Conservation (phyloP, 106 monocot species). For the Dendrobium chrysotoxum region DNA sequence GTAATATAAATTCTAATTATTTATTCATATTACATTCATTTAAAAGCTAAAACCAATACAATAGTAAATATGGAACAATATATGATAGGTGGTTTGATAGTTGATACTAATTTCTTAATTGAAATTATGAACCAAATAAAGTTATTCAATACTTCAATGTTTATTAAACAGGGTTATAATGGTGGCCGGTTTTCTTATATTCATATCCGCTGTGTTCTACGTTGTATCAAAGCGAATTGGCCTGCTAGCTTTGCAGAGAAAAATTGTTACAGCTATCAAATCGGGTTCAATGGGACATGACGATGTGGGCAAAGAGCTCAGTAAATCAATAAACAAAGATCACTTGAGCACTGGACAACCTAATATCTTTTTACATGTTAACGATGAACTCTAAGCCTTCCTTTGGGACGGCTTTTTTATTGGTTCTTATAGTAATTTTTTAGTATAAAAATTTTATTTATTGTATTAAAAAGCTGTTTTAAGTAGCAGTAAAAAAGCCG, state of each 20-base stretch:
- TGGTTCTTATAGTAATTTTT: too few species aligned
- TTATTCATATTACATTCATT: too few species aligned
- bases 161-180: constrained; percentile 17
- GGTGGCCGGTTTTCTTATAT: constrained; percentile 16
- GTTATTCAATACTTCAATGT: not conserved
- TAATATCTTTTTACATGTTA: not conserved
- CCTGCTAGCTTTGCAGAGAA: constrained; percentile 32
- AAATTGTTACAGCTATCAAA: constrained; percentile 35
- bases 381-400: not conserved
- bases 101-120: not conserved
- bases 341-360: not conserved
- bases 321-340: not conserved
- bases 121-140: not conserved
- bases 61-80: not conserved
- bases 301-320: not conserved
- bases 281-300: constrained; percentile 21
- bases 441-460: too few species aligned
- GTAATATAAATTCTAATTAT: too few species aligned
- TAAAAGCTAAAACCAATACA: not conserved
- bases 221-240: constrained; percentile 49
- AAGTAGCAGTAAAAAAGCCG: too few species aligned
- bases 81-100: too few species aligned
- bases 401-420: too few species aligned
- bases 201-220: constrained; percentile 22
- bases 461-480: too few species aligned